These are phyloP conservation scores for Leptographium galeiforme DNA, from an alignment of 2,329 filamentous ascomycete species.

Conservation along the genomic window DNA sequence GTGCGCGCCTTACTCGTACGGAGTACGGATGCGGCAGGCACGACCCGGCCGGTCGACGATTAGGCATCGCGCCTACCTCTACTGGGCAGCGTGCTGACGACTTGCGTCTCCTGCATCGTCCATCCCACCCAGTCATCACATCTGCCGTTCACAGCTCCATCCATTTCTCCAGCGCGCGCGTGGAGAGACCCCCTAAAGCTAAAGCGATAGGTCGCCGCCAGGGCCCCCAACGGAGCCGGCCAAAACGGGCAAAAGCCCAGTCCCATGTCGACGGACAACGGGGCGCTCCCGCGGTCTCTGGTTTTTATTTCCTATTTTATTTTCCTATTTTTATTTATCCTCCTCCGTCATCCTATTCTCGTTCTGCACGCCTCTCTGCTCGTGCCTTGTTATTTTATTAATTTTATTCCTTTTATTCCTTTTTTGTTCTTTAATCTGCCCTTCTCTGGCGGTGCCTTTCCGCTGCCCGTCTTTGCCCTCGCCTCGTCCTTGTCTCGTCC, in stretches of 20 bases:
- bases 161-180: not conserved
- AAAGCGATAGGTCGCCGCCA: not conserved
- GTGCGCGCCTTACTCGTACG: no score
- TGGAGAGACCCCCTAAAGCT: not conserved
- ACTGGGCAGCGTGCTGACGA: no score
- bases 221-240: not conserved
- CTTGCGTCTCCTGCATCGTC: no score
- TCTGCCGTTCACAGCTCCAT: no score
- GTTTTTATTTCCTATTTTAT: not conserved
- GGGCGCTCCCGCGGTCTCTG: not conserved
- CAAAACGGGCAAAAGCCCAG: not conserved
- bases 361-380: not conserved
- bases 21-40: no score
- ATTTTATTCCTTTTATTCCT: not conserved
- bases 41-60: no score
- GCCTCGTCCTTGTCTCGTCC: not conserved
- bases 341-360: not conserved
- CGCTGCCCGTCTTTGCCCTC: not conserved
- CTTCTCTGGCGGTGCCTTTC: not conserved
- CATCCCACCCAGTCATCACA: no score
- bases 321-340: not conserved
- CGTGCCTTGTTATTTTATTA: not conserved
- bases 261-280: not conserved
- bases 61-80: no score
- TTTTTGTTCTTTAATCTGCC: not conserved